phyloP scores from a whole-genome alignment of 2,329 filamentous ascomycete genomes.

The Dactylellina cionopaga region DNA sequence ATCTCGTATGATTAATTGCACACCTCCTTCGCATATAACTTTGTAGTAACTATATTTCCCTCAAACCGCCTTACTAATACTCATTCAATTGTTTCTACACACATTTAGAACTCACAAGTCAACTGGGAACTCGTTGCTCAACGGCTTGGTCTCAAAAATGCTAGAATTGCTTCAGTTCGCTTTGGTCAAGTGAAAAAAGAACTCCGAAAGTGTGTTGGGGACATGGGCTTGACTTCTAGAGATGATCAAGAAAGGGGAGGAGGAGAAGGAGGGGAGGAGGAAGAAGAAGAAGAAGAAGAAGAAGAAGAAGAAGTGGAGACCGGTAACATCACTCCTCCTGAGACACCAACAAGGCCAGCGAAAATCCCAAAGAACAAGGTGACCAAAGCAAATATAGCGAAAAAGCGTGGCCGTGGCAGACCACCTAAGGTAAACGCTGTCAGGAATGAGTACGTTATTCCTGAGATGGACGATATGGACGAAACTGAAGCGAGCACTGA shows the following conservation, averaged over 20 bases:
- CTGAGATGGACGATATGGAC: background rate
- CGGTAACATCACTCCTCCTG: background rate
- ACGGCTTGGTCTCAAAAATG: slow-evolving; percentile 28
- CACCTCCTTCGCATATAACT: background rate
- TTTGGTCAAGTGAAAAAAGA: slow-evolving; percentile 47
- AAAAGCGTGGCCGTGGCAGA: background rate
- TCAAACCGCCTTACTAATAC: too few relatives aligned
- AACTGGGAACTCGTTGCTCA: slow-evolving; percentile 39
- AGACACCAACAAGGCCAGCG: slow-evolving; percentile 16
- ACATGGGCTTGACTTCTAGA: background rate
- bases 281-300: background rate
- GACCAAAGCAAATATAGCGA: background rate
- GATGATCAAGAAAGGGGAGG: background rate
- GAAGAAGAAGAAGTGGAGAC: background rate
- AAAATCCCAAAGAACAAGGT: background rate
- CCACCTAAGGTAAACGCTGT: slow-evolving; percentile 8
- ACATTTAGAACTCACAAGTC: slow-evolving; percentile 17
- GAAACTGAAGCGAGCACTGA: slow-evolving; percentile 17
- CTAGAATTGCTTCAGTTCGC: slow-evolving; percentile 12
- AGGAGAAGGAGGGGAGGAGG: too few relatives aligned
- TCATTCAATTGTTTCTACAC: background rate
- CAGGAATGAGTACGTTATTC: background rate
- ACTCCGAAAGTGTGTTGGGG: slow-evolving; percentile 26
- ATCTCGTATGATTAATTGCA: background rate
- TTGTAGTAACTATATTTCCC: too few relatives aligned